Base-by-base conservation (phyloP, 768 basidiomycete species). In the Mycena belliarum region DNA sequence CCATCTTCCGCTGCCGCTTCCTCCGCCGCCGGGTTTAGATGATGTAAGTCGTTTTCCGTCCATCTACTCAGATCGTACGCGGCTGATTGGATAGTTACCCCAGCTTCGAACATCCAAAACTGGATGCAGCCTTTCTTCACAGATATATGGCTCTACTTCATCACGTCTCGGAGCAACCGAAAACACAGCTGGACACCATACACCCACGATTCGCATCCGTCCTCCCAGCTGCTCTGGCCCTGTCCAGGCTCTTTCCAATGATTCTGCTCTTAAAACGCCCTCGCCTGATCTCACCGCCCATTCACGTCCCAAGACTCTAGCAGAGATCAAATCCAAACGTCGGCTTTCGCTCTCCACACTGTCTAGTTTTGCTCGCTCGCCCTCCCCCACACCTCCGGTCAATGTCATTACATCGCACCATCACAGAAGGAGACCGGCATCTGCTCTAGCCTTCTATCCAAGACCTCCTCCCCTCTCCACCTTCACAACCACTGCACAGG, bases 321-420 rank as follows among this genome's bases (percentile, higher is more conserved):
- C 70, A 51, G 73, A 76, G 65, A 75, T 75, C 49, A 73, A 72
- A 61, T 70, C 72, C 49, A 74, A 68, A 56, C 70, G 74, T 38
- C 72, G 72, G 32, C 67, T 76, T 43, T 76, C 76, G 15, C 68
- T 76, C 52, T 70, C 74, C 43, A 58, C 65, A 37, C 48, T 70
- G 40, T 58, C 68, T 50, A 60, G 57, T 20, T 56, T 65, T 42
- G 44, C 54, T 47, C 63, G 63, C 40, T 59, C 66, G n/a, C 57
- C 63, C 18, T 61, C 65, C 38, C 42, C 45, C 44, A 20, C 37
- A 49, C 52, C 43, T 41, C 55, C 53, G 6, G 41, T 60, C 28
- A 57, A 55, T 53, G 42, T 63, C 8, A 42, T 56, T 6, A 49
- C 61, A 12, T 52, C 61, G 6, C 55, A 32, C 47, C 54, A 52